These are phyloP conservation scores for Mycena amicta DNA, from an alignment of 768 basidiomycete genomes.

Conservation along the genomic window DNA sequence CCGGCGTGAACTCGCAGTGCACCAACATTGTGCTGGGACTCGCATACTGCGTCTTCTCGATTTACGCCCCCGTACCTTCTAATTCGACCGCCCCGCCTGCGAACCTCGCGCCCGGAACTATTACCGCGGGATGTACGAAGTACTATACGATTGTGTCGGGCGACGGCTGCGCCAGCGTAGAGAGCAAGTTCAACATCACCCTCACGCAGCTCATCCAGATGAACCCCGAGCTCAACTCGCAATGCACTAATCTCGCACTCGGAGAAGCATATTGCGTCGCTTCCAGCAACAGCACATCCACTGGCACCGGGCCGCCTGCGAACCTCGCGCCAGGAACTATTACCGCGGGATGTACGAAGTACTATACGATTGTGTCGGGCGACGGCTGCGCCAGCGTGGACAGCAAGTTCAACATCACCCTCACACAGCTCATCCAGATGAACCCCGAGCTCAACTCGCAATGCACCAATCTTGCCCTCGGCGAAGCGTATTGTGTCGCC, in stretches of 20 bases:
- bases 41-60: constrained; percentile 18
- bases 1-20: constrained; percentile 24
- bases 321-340: constrained; percentile 22
- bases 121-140: constrained; percentile 4
- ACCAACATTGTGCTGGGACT: constrained; percentile 17
- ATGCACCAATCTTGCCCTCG: constrained; percentile 25
- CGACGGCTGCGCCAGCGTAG: constrained; percentile 24
- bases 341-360: constrained; percentile 13
- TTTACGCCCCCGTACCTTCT: background rate
- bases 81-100: background rate
- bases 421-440: constrained; percentile 24
- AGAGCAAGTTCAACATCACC: constrained; percentile 23
- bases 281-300: constrained; percentile 7
- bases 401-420: constrained; percentile 21
- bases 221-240: constrained; percentile 23
- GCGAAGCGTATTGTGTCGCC: constrained; percentile 26
- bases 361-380: constrained; percentile 23
- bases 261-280: constrained; percentile 27
- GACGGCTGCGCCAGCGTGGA: constrained; percentile 23
- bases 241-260: constrained; percentile 25
- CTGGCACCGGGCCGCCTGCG: constrained; percentile 16
- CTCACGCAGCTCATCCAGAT: constrained; percentile 13
- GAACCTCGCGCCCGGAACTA: background rate
- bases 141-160: constrained; percentile 28
- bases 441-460: constrained; percentile 25